Conservation (phyloP, 495 filamentous ascomycete species). For the Penicillium ucsense region DNA sequence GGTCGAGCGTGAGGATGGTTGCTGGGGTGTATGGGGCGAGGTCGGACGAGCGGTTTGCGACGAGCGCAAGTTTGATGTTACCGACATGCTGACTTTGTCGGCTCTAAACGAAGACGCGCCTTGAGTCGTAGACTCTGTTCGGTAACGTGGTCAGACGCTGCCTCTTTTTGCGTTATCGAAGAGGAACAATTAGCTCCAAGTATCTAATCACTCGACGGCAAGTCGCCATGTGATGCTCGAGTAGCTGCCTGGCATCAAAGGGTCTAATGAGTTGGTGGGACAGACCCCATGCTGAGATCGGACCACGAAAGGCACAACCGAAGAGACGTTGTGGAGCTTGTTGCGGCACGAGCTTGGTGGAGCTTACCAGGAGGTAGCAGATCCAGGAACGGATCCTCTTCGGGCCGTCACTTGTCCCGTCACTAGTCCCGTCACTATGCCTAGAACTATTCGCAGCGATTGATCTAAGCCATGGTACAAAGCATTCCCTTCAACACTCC, state of each 20-base stretch:
- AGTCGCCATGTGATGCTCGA: constrained; percentile 6
- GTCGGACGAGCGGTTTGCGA: constrained; percentile 21
- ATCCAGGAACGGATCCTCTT: constrained; percentile 29
- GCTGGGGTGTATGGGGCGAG: constrained; percentile 30
- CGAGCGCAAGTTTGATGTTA: constrained; percentile 21
- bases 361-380: not conserved
- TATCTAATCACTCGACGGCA: not conserved
- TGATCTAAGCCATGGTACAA: too few relatives aligned
- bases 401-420: constrained; percentile 22
- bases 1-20: constrained; percentile 23
- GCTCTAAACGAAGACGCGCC: constrained; percentile 1
- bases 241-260: not conserved
- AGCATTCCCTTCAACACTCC: too few relatives aligned
- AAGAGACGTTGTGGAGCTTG: too few relatives aligned
- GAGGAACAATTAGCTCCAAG: constrained; percentile 6
- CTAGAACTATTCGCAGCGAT: too few relatives aligned
- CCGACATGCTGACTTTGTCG: constrained; percentile 12
- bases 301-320: too few relatives aligned
- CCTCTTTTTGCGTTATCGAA: not conserved
- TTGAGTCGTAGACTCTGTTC: constrained; percentile 3
- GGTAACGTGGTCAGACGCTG: not conserved
- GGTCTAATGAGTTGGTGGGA: too few relatives aligned
- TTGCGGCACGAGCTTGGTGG: too few relatives aligned
- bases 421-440: too few relatives aligned
- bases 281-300: too few relatives aligned